Base-by-base conservation (phyloP, 805 yeast genomes). In the Zygosaccharomyces pseudorouxii region DNA sequence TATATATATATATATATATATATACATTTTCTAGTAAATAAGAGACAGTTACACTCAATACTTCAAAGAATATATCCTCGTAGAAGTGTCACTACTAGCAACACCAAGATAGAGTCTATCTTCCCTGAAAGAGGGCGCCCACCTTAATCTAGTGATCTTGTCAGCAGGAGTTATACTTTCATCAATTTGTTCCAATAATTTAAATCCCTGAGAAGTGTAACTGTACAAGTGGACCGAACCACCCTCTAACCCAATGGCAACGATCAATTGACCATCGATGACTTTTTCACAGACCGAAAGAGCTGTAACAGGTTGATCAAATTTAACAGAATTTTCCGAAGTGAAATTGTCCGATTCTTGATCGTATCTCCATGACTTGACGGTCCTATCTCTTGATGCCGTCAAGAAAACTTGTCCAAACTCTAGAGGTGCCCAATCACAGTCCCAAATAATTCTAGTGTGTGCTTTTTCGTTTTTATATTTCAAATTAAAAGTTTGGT, bases 401-500 rank as follows among this genome's bases (percentile, higher is more conserved):
- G 97, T 90, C 12, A 86, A 75, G 60, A 92, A 90, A n/a, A 64
- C 63, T n/a, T 56, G 43, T 6, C 72, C 75, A 42, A 61, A 62
- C 3, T 59, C 70, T n/a, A 59, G 51, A 4, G 89, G 88, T 0
- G 82, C 71, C 96, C 97, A 93, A 33, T 86, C 78, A 63, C 92
- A 83, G 69, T 93, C 98, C 99, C 99, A 95, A 38, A 93, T 80
- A 58, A 93, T 92, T 67, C 97, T 80, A 1, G 84, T 67, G 62
- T 95, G 99, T 0, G 97, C 97, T 63, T 85, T 88, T 30, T 79
- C 79, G 47, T 77, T 74, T 16, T 68, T 55, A 39, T 49, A 50
- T 25, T 57, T 61, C 47, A 79, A 65, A 16, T 68, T 63, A 51
- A 78, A 76, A 18, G 65, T 64, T 38, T 74, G 70, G 11, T 59